phyloP scores from a whole-genome alignment of 805 yeast species.

The Starmera dryadoides region DNA sequence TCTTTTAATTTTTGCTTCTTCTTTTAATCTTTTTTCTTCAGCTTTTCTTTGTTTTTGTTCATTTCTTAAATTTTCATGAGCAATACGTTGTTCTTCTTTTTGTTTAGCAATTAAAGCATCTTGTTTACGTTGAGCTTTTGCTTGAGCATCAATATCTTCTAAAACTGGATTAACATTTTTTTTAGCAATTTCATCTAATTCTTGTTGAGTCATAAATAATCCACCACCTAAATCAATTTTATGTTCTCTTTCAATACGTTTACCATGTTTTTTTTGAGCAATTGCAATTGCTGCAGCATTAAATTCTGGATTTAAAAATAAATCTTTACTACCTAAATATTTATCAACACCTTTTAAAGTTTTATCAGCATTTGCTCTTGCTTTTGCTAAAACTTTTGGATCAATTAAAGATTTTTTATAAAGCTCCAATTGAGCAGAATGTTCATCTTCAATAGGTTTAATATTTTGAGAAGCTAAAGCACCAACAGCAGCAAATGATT shows the following conservation, averaged over 20 bases:
- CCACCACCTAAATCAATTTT: slow-evolving; percentile 87
- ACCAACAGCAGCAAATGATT: slow-evolving; percentile 45
- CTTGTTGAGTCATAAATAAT: slow-evolving; percentile 62
- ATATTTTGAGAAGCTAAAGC: slow-evolving; percentile 48
- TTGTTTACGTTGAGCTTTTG: slow-evolving; percentile 55
- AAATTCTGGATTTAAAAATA: slow-evolving; percentile 40
- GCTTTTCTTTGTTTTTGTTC: slow-evolving; percentile 29
- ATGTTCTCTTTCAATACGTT: slow-evolving; percentile 42
- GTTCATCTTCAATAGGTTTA: slow-evolving; percentile 32
- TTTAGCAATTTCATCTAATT: slow-evolving; percentile 74
- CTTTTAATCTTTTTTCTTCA: slow-evolving; percentile 32
- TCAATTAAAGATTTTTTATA: slow-evolving; percentile 30
- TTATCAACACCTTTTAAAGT: slow-evolving; percentile 33
- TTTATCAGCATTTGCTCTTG: slow-evolving; percentile 41
- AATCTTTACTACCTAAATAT: slow-evolving; percentile 30
- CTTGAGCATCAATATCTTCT: slow-evolving; percentile 62
- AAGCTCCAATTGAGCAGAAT: slow-evolving; percentile 34
- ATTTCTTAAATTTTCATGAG: slow-evolving; percentile 33
- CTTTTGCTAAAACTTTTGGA: slow-evolving; percentile 39
- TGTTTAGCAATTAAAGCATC: slow-evolving; percentile 38
- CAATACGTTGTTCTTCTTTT: slow-evolving; percentile 27
- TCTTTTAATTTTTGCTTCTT: slow-evolving; percentile 27
- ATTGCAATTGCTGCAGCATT: slow-evolving; percentile 70
- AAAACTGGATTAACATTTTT: slow-evolving; percentile 79
- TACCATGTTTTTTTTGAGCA: slow-evolving; percentile 63